Base-by-base conservation (phyloP, 495 filamentous ascomycete species). In the Aspergillus nanangensis region DNA sequence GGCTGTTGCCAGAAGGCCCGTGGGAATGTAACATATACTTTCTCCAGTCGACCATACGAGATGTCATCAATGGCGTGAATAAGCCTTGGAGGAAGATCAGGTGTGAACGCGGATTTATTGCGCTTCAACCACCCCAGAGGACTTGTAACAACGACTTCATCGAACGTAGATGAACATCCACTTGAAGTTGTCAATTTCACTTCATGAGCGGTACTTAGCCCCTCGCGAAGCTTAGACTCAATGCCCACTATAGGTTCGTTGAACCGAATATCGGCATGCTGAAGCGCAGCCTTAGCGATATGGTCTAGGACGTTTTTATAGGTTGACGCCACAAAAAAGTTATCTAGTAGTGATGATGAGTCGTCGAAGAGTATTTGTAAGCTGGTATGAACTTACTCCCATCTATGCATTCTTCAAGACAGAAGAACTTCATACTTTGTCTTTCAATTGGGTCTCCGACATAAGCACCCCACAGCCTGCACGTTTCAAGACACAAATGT, bases 401-500 rank as follows among this genome's bases (percentile, higher is more conserved):
- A 56, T 94, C 91, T 55, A 96, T 83, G 47, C 86, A 90, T 66
- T 96, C 90, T 64, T 98, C 93, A n/a, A 98, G 59, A 76, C 84
- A 92, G 55, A 96, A 94, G 66, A 89, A 95, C 60, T 85, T 93
- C 44, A 98, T 58, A 63, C 90, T 95, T 56, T 98, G 93, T 34
- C 62, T 78, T 44, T 77, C 71, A 34, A 95, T 74, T 14, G 80
- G 74, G 36, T 86, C 88, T 8, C 93, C 93, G 17, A 96, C 84
- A 63, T 93, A 95, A 3, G 82, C 79, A 2, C 92, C 92, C 93
- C 93, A 98, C 41, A 88, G 72, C 43, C 83, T 78, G 15, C 81
- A 76, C 57, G 87, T 70, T 44, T 87, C 76, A 11, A 90, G 60
- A 49, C 52, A 64, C 1, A 89, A 61, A 2, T 71, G 56, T 33